Evolutionary conservation across 352 stramenopile species (phyloP).

Genomic region (Globisporangium emineosum): DNA sequence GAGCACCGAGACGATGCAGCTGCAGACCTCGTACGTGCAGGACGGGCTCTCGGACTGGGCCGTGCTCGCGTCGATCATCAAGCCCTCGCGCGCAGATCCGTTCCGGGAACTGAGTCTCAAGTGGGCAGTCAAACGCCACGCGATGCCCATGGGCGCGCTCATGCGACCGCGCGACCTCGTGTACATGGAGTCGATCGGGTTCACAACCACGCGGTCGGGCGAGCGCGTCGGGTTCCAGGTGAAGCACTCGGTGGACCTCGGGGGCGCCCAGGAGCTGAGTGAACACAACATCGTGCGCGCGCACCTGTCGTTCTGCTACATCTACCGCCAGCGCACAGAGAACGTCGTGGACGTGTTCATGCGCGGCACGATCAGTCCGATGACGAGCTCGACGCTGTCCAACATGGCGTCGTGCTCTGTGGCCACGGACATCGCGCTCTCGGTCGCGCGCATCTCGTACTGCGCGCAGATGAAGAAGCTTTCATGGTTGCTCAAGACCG

Average conservation of each 20-base stretch:
- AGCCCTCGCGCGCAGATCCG: conserved; percentile 37
- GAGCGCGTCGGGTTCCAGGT: conserved; percentile 64
- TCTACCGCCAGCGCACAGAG: conserved; percentile 50
- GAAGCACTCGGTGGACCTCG: conserved; percentile 58
- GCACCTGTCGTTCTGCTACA: conserved; percentile 45
- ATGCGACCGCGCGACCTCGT: conserved; percentile 63
- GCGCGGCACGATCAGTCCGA: conserved; percentile 11
- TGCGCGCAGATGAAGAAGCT: conserved; percentile 19
- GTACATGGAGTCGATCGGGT: conserved; percentile 54
- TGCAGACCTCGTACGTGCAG: conserved; percentile 52
- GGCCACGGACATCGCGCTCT: conserved; percentile 8
- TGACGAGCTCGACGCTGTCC: conserved; percentile 8
- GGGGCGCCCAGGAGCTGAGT: conserved; percentile 30
- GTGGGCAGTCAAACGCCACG: conserved; percentile 50
- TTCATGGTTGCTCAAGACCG: conserved; percentile 8
- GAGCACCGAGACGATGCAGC: conserved; percentile 43
- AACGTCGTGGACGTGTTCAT: conserved; percentile 49
- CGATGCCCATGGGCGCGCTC: conserved; percentile 32
- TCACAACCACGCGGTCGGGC: conserved; percentile 30
- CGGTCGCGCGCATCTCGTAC: conserved; percentile 4
- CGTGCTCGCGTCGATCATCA: conserved; percentile 35
- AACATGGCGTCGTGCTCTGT: conserved; percentile 4
- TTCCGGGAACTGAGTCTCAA: conserved; percentile 48
- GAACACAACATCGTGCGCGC: conserved; percentile 40
- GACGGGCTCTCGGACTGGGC: conserved; percentile 48